Evolutionary conservation across 2,329 filamentous ascomycete genomes (phyloP).

Genomic region (Trichoderma sp.): DNA sequence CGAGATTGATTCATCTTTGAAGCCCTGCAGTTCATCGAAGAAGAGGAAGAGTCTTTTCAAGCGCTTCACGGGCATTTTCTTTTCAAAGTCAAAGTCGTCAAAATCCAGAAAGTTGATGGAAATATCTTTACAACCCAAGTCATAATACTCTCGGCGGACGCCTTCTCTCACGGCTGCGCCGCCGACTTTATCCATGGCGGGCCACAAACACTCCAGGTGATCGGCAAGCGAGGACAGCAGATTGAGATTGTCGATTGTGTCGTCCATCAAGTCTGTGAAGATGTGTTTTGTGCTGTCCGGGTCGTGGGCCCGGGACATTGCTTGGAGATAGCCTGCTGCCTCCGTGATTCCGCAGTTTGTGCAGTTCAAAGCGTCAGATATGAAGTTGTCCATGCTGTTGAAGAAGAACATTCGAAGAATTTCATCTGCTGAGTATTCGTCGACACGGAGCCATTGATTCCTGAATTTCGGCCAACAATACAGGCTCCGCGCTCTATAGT

Average conservation of each 20-base stretch:
- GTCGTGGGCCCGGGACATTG: neutral
- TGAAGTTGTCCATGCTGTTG: neutral
- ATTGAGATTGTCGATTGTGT: slow-evolving; percentile 24
- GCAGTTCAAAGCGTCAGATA: neutral
- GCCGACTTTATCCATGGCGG: neutral
- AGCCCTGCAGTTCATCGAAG: slow-evolving; percentile 26
- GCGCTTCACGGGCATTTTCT: slow-evolving; percentile 21
- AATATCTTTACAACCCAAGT: neutral
- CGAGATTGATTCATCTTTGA: neutral
- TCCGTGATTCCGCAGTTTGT: neutral
- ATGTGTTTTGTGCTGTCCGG: neutral
- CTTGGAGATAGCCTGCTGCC: neutral
- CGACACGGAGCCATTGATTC: neutral
- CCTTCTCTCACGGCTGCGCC: neutral
- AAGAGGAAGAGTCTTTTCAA: slow-evolving; percentile 21
- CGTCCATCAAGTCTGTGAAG: slow-evolving; percentile 26
- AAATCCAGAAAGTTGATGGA: slow-evolving; percentile 23
- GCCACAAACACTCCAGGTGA: slow-evolving; percentile 20
- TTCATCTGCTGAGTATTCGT: neutral
- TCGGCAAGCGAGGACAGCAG: slow-evolving; percentile 25
- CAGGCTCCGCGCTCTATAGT: neutral
- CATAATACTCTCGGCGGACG: neutral
- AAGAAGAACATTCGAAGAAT: neutral
- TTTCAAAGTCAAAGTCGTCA: slow-evolving; percentile 23
- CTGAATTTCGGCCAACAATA: neutral